Evolutionary conservation across 2,329 filamentous ascomycete genomes (phyloP).

Genomic region (Neofusicoccum ribis): DNA sequence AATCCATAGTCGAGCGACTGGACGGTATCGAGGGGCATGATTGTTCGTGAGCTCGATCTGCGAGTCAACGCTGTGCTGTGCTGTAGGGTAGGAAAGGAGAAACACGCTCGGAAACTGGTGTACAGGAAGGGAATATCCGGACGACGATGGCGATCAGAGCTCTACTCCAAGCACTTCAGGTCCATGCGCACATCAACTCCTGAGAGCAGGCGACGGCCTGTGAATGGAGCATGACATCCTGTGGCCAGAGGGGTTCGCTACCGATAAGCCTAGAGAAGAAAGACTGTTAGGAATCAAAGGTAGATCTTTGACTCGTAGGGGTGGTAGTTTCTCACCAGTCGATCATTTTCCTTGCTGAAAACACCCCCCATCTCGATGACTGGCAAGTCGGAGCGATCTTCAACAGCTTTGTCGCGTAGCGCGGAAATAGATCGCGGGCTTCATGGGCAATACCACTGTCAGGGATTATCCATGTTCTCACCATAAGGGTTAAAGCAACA

Average conservation of each 20-base stretch:
- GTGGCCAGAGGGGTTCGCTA: no score
- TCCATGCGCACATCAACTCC: no score
- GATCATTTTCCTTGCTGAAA: neutral
- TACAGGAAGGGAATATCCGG: neutral
- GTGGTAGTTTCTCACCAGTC: neutral
- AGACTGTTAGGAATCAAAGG: neutral
- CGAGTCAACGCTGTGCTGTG: neutral
- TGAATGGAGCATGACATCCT: no score
- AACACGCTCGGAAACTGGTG: neutral
- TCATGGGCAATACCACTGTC: neutral
- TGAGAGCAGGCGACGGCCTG: no score
- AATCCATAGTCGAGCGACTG: neutral
- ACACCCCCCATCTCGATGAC: conserved; percentile 6
- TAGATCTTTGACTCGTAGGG: neutral
- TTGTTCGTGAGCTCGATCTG: neutral
- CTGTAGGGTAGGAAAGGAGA: neutral
- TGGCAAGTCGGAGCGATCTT: neutral
- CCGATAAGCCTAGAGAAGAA: no score
- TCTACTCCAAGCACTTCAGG: neutral
- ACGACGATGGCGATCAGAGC: neutral
- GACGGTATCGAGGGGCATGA: neutral
- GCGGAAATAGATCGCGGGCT: neutral
- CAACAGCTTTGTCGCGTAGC: neutral
- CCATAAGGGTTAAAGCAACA: conserved; percentile 67
- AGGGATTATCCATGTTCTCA: conserved; percentile 28